Evolutionary conservation across 192 early-diverging fungal species (phyloP).

Genomic region (Coemansia sp.): DNA sequence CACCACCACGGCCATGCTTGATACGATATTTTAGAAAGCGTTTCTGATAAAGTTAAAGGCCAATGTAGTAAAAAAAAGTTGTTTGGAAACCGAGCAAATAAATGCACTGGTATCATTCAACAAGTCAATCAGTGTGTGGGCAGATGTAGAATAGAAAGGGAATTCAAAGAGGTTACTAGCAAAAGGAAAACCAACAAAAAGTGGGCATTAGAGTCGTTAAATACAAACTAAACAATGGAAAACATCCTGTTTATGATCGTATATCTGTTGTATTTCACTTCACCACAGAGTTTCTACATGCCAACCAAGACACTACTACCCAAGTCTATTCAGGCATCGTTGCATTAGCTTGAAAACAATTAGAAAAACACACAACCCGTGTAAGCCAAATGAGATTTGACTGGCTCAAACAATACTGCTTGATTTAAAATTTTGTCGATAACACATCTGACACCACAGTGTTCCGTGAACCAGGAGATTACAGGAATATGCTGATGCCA

Average conservation of each 20-base stretch:
- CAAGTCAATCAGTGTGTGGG: background rate
- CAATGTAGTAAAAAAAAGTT: background rate
- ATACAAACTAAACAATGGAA: background rate
- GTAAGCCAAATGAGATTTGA: background rate
- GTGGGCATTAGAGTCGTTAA: background rate
- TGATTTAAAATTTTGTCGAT: background rate
- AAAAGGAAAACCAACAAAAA: background rate
- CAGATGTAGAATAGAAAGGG: background rate
- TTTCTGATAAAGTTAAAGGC: no score
- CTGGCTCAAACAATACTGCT: constrained; percentile 2
- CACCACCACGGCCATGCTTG: no score
- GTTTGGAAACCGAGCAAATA: no score
- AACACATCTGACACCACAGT: background rate
- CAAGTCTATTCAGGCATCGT: no score
- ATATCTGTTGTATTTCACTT: background rate
- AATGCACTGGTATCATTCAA: background rate
- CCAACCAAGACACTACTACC: background rate
- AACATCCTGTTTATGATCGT: background rate
- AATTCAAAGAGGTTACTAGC: background rate
- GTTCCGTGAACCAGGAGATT: background rate
- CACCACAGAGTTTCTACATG: background rate
- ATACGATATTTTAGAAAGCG: no score
- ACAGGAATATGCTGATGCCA: background rate
- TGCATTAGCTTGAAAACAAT: background rate
- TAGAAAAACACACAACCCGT: background rate